Conservation (phyloP, 2,329 filamentous ascomycete genomes). For the Zalaria obscura region DNA sequence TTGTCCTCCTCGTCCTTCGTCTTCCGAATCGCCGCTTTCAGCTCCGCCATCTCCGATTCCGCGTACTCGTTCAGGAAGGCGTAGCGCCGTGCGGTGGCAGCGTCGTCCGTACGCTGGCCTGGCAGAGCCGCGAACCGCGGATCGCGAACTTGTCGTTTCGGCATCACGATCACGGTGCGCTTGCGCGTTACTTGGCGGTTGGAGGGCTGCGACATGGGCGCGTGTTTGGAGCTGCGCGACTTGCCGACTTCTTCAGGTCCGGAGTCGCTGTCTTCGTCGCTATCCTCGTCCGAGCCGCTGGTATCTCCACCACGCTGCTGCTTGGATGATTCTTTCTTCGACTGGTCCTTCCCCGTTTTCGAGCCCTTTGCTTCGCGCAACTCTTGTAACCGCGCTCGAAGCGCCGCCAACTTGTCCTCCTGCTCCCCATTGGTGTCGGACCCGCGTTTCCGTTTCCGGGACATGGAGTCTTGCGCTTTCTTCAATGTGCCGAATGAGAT, state of each 20-base stretch:
- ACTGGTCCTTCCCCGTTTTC: constrained; percentile 8
- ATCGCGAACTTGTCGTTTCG: constrained; percentile 54
- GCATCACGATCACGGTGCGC: constrained; percentile 52
- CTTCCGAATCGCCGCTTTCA: constrained; percentile 54
- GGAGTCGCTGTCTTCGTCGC: constrained; percentile 4
- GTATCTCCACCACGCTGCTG: constrained; percentile 6
- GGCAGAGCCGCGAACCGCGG: constrained; percentile 68
- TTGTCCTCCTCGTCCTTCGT: constrained; percentile 51
- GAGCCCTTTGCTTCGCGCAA: constrained; percentile 26
- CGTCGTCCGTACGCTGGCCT: constrained; percentile 30
- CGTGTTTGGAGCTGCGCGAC: constrained; percentile 65
- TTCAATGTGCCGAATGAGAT: constrained; percentile 86
- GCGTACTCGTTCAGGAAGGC: constrained; percentile 80
- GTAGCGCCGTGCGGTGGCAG: constrained; percentile 58
- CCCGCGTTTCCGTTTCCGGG: constrained; percentile 28
- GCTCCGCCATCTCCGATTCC: constrained; percentile 62
- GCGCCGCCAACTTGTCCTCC: constrained; percentile 30
- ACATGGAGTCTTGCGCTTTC: constrained; percentile 63
- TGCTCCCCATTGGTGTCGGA: constrained; percentile 22
- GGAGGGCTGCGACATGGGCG: constrained; percentile 68
- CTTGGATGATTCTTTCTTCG: constrained; percentile 8
- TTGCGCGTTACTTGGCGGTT: constrained; percentile 72
- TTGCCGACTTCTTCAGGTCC: constrained; percentile 22
- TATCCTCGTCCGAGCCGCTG: constrained; percentile 4
- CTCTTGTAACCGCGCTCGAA: constrained; percentile 29